These are phyloP conservation scores for Nannizziopsis arthrosporioides DNA, from an alignment of 2,329 filamentous ascomycete genomes.

Conservation along the genomic window DNA sequence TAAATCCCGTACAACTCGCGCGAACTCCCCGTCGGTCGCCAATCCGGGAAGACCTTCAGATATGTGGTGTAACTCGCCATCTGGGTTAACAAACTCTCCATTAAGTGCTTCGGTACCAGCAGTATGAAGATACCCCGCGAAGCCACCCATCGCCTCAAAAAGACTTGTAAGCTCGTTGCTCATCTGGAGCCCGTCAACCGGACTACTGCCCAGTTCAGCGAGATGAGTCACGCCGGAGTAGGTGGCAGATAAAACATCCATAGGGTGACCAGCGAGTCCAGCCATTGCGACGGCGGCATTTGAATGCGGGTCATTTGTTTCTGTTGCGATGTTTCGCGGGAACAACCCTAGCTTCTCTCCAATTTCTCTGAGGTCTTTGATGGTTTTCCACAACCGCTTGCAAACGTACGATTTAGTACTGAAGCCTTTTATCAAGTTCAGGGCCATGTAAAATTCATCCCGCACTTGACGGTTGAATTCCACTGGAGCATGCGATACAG, in stretches of 20 bases:
- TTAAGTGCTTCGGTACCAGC: conserved; percentile 28
- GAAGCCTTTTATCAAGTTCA: conserved; percentile 52
- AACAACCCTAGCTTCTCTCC: conserved; percentile 49
- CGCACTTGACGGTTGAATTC: conserved; percentile 50
- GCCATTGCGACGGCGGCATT: conserved; percentile 55
- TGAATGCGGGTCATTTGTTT: conserved; percentile 46
- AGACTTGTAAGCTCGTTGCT: conserved; percentile 49
- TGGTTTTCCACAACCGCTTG: conserved; percentile 53
- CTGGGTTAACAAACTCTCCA: conserved; percentile 26
- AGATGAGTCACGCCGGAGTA: conserved; percentile 29
- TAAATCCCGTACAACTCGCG: conserved; percentile 47
- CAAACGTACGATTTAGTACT: conserved; percentile 51
- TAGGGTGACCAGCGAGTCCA: conserved; percentile 50
- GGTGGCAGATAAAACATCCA: conserved; percentile 43
- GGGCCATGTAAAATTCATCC: conserved; percentile 56
- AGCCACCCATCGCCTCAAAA: conserved; percentile 52
- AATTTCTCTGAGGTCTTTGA: conserved; percentile 51
- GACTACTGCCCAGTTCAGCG: conserved; percentile 40
- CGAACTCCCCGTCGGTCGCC: conserved; percentile 48
- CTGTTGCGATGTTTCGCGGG: conserved; percentile 27
- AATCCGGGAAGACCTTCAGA: conserved; percentile 36
- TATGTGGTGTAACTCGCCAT: conserved; percentile 29
- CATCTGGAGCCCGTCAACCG: conserved; percentile 48
- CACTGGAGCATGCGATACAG: conserved; percentile 51
- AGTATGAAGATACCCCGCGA: conserved; percentile 29